Conservation (phyloP, 2,329 filamentous ascomycete genomes). For the Alternaria conjuncta region DNA sequence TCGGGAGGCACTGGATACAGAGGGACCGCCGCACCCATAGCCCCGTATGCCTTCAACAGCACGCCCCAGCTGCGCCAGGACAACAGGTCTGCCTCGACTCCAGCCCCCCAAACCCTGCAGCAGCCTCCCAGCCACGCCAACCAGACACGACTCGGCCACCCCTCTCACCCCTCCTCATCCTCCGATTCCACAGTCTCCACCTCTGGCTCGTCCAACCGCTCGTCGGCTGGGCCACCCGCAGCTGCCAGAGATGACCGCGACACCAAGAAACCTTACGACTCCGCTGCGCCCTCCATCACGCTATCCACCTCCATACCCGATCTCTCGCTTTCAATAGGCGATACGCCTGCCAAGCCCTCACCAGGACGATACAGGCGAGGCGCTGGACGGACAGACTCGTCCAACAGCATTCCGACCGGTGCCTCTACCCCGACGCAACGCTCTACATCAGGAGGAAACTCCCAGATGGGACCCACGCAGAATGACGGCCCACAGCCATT, state of each 20-base stretch:
- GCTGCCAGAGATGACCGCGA: slow-evolving; percentile 59
- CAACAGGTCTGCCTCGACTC: slow-evolving; percentile 61
- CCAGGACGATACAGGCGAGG: slow-evolving; percentile 84
- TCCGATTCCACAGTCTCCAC: slow-evolving; percentile 55
- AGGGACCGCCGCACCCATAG: slow-evolving; percentile 54
- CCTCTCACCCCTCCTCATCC: slow-evolving; percentile 50
- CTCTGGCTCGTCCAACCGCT: slow-evolving; percentile 58
- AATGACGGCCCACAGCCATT: slow-evolving; percentile 53
- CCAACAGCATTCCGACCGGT: slow-evolving; percentile 41
- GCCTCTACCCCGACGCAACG: slow-evolving; percentile 41
- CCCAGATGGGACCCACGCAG: slow-evolving; percentile 59
- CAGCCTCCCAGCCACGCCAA: slow-evolving; percentile 33
- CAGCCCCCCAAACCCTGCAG: slow-evolving; percentile 52
- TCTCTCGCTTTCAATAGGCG: slow-evolving; percentile 61
- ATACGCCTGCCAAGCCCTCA: slow-evolving; percentile 69
- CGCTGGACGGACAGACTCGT: slow-evolving; percentile 61
- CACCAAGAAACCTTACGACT: slow-evolving; percentile 44
- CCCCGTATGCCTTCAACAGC: slow-evolving; percentile 58
- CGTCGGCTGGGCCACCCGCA: slow-evolving; percentile 41
- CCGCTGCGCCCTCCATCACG: slow-evolving; percentile 56
- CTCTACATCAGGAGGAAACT: slow-evolving; percentile 47
- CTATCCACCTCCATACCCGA: slow-evolving; percentile 61
- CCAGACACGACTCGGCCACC: slow-evolving; percentile 42
- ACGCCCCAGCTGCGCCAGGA: slow-evolving; percentile 64
- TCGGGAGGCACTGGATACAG: slow-evolving; percentile 50